Base-by-base conservation (phyloP, 1,284 basidiomycete genomes). In the Puccinia triticina region DNA sequence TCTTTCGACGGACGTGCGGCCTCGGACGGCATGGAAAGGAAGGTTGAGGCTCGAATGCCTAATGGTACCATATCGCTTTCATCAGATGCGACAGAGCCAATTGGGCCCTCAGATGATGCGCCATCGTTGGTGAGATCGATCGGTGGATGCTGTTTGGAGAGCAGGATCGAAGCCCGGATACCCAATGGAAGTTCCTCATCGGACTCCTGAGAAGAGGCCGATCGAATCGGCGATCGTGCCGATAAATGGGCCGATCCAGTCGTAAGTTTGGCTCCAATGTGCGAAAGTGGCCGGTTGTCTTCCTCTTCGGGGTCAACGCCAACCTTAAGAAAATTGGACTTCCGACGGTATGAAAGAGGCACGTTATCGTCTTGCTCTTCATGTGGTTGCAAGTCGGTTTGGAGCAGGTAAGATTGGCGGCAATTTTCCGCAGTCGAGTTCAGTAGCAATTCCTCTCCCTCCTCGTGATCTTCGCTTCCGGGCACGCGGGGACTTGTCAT, bases 111-210 rank as follows among this genome's bases (percentile, higher is more conserved):
- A 32, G 50, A 80, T n/a, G 50, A 53, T 48, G 59, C 46, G 21
- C 50, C 66, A 46, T 80, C 78, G 26, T 71, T n/a, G 21, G 78
- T 80, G n/a, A 80, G 67, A 59, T 80, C 78, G n/a, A 80, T 72
- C 10, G 78, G 78, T 11, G 78, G 78, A 32, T 80, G 78, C n/a
- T 59, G 57, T 59, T 69, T 50, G 34, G 78, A 66, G 10, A 82
- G 26, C 48, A 82, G 75, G 43, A 82, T 64, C 11, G 71, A 61
- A 14, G 79, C 79, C n/a, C 79, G 69, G 46, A 82, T 82, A 2
- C 79, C 79, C 29, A 82, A 48, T 37, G 79, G 79, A 7, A 82
- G 32, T n/a, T 82, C 79, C 53, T 82, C 79, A 82, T 71, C 69
- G 7, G 79, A 73, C 40, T 72, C 72, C 50, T 82, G 79, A 37